Base-by-base conservation (phyloP, 2,329 filamentous ascomycete genomes). In the Penicillium sp. region DNA sequence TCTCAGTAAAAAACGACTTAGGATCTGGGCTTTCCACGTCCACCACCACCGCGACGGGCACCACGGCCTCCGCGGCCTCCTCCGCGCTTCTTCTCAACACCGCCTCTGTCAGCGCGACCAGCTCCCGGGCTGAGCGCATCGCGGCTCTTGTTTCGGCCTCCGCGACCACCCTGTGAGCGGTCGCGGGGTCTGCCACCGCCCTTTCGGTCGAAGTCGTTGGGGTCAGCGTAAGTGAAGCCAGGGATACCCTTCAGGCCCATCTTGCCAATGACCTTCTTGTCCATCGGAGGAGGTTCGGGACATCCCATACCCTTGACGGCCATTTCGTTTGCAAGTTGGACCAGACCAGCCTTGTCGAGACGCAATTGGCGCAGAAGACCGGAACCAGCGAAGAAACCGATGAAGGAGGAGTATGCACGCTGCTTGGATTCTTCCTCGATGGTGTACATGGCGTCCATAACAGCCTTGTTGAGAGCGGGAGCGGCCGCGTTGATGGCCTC, bases 191-290 rank as follows among this genome's bases (percentile, higher is more conserved):
- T 50, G 41, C 48, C 34, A 50, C 42, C 22, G 7, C 54, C 49
- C 14, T 29, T 40, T 42, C 18, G 57, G 11, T 11, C 45, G 14
- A 56, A 32, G 7, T 63, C 61, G 47, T 43, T 51, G n/a, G 59
- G 61, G 43, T 40, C 59, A 1, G 55, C 67, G 48, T 66, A 71
- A 44, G 65, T 69, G 48, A 74, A 64, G 8, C 72, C 72, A n/a
- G 67, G 66, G 24, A 73, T 66, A 45, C 67, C 67, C 59, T 74
- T 74, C 50, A 75, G 44, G 0, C 72, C 73, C 73, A 75, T 75
- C 58, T 75, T 75, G 43, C 67, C 69, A 48, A 75, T 53, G 27
- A 69, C 62, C 56, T 65, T 70, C 55, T 69, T 74, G 31, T 74
- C 69, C 67, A 75, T 67, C 8, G 63, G 57, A 1, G 73, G 73